These are phyloP conservation scores for Myrmaecium sp. DNA, from an alignment of 2,329 filamentous ascomycete genomes.

Conservation along the genomic window DNA sequence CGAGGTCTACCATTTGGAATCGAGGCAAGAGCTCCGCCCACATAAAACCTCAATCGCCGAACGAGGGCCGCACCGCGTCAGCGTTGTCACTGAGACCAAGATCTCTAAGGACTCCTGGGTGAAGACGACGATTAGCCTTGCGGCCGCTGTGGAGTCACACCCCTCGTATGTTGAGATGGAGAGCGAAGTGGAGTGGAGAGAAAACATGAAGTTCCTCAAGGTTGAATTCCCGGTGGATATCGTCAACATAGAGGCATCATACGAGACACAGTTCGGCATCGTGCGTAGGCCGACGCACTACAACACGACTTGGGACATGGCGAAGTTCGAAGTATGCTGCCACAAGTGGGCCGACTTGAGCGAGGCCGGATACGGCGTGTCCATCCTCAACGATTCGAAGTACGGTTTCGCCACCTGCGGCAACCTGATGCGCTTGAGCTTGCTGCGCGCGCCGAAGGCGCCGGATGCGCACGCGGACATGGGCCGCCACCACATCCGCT, in stretches of 20 bases:
- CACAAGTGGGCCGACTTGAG: slow-evolving; percentile 89
- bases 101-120: slow-evolving; percentile 80
- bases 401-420: slow-evolving; percentile 88
- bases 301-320: slow-evolving; percentile 97
- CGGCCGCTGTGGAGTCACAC: slow-evolving; percentile 47
- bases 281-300: slow-evolving; percentile 86
- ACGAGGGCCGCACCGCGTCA: slow-evolving; percentile 56
- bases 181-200: slow-evolving; percentile 88
- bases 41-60: slow-evolving; percentile 56
- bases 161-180: slow-evolving; percentile 60
- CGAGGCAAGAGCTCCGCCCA: slow-evolving; percentile 57
- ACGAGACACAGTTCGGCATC: slow-evolving; percentile 89
- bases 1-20: slow-evolving; percentile 86
- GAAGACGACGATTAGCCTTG: slow-evolving; percentile 68
- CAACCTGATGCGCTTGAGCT: slow-evolving; percentile 73
- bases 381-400: slow-evolving; percentile 86
- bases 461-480: slow-evolving; percentile 90
- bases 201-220: slow-evolving; percentile 96
- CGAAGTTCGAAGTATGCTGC: slow-evolving; percentile 92
- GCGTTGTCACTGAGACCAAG: slow-evolving; percentile 65
- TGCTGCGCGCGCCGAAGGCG: slow-evolving; percentile 77
- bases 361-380: slow-evolving; percentile 77
- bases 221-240: slow-evolving; percentile 94
- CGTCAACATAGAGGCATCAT: slow-evolving; percentile 78
- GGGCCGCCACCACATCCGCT: slow-evolving; percentile 73